Base-by-base conservation (phyloP, 192 early-diverging fungal species). In the Nowakowskiella sp. region DNA sequence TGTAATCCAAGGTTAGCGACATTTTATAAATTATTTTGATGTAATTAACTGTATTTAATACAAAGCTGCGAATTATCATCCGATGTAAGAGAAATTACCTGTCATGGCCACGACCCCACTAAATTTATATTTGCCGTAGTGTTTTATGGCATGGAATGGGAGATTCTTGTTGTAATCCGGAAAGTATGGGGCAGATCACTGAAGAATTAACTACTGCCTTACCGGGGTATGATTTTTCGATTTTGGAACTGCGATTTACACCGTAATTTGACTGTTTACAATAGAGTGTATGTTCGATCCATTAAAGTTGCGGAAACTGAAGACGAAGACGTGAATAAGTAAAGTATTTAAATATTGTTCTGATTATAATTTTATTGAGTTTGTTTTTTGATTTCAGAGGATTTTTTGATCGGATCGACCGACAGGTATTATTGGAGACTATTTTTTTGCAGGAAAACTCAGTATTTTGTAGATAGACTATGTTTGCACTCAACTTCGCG, bases 141-240 rank as follows among this genome's bases (percentile, higher is more conserved):
- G 85, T 92, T 0, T 53, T 92, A 24, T 90, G 89, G 86, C 90
- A 92, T 68, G 90, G 90, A 6, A 88, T 92, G 86, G 90, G 90
- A 10, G 90, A 91, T 51, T 80, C 78, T 43, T 85, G 85, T 64
- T 88, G 79, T 55, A 78, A 88, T 66, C 77, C 84, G 36, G 71
- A 72, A 2, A 62, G 71, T 55, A 47, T 58, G 57, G 13, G 60
- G 34, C 22, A 42, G 19, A 42, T 31, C 56, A 44, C 24, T 26
- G 19, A 21, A 58, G 25, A 31, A 60, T 7, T 53, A 57, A 13
- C 49, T 58, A 26, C 58, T 24, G 62, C 53, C 9, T 56, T 47
- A 44, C 49, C 44, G 22, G 6, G 21, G 10, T 9, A 54, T 2
- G 25, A 1, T 56, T 60, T 0, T 64, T 13, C 0, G 43, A 61